Evolutionary conservation across 164 flowering plant species (phyloP).

Genomic region (Vitis riparia): DNA sequence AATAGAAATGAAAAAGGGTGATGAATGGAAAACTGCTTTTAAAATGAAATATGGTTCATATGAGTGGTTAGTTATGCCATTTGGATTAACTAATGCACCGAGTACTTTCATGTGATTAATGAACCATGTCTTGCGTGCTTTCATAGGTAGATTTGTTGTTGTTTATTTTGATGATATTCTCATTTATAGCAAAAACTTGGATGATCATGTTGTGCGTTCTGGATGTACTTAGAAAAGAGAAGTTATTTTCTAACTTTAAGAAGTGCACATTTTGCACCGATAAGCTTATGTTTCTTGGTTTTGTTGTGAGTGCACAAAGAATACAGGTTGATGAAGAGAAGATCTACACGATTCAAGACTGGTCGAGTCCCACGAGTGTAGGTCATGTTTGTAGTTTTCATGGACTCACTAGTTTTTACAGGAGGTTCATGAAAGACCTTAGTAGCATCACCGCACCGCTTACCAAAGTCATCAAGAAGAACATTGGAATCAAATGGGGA

Average conservation of each 20-base stretch:
- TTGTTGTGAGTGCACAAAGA: too few species aligned
- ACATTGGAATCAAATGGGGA: too few species aligned
- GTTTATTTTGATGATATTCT: conserved; percentile 1
- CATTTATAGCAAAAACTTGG: neutral
- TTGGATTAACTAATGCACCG: too few species aligned
- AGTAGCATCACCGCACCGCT: too few species aligned
- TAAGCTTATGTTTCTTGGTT: neutral
- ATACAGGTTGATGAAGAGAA: neutral
- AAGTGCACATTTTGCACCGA: neutral
- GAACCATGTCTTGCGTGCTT: neutral
- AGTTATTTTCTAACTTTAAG: neutral
- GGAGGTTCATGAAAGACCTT: neutral
- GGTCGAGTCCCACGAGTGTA: neutral
- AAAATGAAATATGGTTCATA: neutral
- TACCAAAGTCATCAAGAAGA: too few species aligned
- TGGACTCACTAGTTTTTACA: too few species aligned
- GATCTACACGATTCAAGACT: too few species aligned
- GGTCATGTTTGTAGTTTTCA: neutral
- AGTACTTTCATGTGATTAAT: too few species aligned
- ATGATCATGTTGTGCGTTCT: neutral
- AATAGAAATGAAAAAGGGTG: too few species aligned
- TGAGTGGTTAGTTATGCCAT: too few species aligned
- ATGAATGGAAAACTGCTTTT: neutral
- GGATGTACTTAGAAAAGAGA: neutral
- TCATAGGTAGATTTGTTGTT: neutral